Evolutionary conservation across 1,284 basidiomycete species (phyloP).

Genomic region (Paramarasmius palmivorus): DNA sequence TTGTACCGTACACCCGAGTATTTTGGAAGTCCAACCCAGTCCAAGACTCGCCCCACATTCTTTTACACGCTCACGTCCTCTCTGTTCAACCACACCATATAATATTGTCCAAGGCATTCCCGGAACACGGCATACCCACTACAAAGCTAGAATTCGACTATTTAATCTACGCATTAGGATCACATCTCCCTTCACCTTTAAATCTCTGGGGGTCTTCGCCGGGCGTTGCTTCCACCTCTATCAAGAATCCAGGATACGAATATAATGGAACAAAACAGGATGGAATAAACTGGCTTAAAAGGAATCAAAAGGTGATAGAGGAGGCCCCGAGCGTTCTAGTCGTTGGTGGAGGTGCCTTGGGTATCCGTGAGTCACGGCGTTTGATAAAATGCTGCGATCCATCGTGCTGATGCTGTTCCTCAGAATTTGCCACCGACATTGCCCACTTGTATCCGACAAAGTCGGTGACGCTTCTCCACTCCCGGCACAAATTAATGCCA

Average conservation of each 20-base stretch:
- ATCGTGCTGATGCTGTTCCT: not conserved
- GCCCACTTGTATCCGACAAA: conserved; percentile 59
- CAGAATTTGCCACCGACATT: conserved; percentile 72
- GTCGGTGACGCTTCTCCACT: conserved; percentile 69
- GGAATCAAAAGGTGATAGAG: conserved; percentile 45
- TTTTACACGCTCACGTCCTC: conserved; percentile 45
- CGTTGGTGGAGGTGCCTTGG: conserved; percentile 63
- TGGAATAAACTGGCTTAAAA: conserved; percentile 47
- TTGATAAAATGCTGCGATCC: not conserved
- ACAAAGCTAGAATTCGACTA: conserved; percentile 47
- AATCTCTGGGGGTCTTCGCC: conserved; percentile 46
- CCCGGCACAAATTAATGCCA: conserved; percentile 58
- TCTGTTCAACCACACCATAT: conserved; percentile 28
- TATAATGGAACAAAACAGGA: conserved; percentile 50
- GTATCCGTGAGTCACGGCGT: conserved; percentile 49
- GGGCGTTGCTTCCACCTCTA: conserved; percentile 2
- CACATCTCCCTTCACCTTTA: conserved; percentile 55
- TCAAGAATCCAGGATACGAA: conserved; percentile 10
- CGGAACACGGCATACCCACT: conserved; percentile 36
- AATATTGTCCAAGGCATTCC: conserved; percentile 47
- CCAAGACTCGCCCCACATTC: conserved; percentile 25
- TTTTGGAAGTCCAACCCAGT: conserved; percentile 26
- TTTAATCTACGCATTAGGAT: conserved; percentile 59
- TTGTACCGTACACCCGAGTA: conserved; percentile 62
- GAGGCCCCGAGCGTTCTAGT: conserved; percentile 48